These are phyloP conservation scores for Lachancea waltii DNA, from an alignment of 805 yeast genomes.

Conservation along the genomic window DNA sequence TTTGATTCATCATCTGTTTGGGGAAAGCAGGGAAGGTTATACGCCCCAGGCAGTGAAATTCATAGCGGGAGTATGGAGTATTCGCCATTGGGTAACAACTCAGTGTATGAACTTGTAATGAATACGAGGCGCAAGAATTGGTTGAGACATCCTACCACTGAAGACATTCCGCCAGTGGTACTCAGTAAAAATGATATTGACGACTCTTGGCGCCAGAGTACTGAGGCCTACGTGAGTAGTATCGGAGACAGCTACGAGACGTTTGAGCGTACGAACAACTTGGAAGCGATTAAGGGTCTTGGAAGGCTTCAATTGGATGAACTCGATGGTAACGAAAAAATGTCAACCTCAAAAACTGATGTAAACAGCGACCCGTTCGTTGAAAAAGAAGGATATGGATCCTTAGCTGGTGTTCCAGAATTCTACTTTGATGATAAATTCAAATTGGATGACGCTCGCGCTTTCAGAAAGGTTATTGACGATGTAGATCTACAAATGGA, in stretches of 20 bases:
- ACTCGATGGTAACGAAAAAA: neutral
- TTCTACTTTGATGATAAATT: conserved; percentile 65
- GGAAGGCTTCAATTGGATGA: conserved; percentile 24
- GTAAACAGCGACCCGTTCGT: conserved; percentile 8
- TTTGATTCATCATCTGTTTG: conserved; percentile 22
- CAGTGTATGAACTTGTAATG: conserved; percentile 66
- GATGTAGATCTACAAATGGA: conserved; percentile 39
- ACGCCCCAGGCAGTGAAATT: conserved; percentile 19
- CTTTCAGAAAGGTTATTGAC: conserved; percentile 68
- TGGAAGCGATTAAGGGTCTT: conserved; percentile 35
- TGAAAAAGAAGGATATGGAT: conserved; percentile 11
- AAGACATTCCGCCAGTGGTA: conserved; percentile 79
- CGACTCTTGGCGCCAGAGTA: conserved; percentile 37
- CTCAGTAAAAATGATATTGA: conserved; percentile 44
- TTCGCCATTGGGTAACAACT: conserved; percentile 41
- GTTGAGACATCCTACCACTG: conserved; percentile 61
- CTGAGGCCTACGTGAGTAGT: conserved; percentile 40
- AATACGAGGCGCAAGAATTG: conserved; percentile 33
- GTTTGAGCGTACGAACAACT: conserved; percentile 38
- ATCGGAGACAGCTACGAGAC: conserved; percentile 41
- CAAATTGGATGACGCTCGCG: conserved; percentile 80
- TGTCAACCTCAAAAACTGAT: conserved; percentile 4
- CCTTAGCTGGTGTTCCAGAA: conserved; percentile 45
- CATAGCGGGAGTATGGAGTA: conserved; percentile 30
- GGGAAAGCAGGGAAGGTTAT: conserved; percentile 16